phyloP scores from a whole-genome alignment of 2,329 filamentous ascomycete genomes.

The Clarireedia homoeocarpa region DNA sequence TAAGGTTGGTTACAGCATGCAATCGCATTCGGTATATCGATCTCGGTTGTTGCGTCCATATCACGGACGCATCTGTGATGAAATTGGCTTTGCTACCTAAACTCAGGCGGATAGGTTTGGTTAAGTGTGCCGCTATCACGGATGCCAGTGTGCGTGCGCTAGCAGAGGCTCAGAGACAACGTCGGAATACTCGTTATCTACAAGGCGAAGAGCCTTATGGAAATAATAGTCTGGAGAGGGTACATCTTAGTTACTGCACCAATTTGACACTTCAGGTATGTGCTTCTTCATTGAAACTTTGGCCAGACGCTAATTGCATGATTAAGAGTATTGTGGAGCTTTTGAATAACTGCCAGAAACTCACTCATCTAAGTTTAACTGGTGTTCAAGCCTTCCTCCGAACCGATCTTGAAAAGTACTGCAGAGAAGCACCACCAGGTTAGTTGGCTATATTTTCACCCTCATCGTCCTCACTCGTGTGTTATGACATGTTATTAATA shows the following conservation, averaged over 20 bases:
- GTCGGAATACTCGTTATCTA: background rate
- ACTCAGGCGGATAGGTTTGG: constrained; percentile 85
- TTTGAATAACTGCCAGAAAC: constrained; percentile 81
- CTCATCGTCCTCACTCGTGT: too few relatives aligned
- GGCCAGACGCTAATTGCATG: constrained; percentile 25
- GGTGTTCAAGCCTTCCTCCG: constrained; percentile 86
- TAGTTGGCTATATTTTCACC: constrained; percentile 20
- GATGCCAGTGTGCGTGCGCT: constrained; percentile 82
- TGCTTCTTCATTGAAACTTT: background rate
- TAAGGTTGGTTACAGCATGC: constrained; percentile 73
- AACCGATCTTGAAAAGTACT: constrained; percentile 77
- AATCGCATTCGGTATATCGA: constrained; percentile 97
- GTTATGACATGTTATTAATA: constrained; percentile 7
- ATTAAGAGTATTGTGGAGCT: constrained; percentile 83
- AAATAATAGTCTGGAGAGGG: constrained; percentile 60
- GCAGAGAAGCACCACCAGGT: constrained; percentile 74
- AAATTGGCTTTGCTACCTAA: constrained; percentile 84
- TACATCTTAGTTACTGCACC: constrained; percentile 92
- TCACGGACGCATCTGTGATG: constrained; percentile 82
- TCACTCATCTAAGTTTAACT: constrained; percentile 91
- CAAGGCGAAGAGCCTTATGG: background rate
- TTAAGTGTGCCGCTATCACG: constrained; percentile 88
- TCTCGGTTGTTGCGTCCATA: constrained; percentile 81
- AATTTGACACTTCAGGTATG: constrained; percentile 73
- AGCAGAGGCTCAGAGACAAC: constrained; percentile 41